Conservation (phyloP, 2,329 filamentous ascomycete genomes). For the Fusarium torreyae region DNA sequence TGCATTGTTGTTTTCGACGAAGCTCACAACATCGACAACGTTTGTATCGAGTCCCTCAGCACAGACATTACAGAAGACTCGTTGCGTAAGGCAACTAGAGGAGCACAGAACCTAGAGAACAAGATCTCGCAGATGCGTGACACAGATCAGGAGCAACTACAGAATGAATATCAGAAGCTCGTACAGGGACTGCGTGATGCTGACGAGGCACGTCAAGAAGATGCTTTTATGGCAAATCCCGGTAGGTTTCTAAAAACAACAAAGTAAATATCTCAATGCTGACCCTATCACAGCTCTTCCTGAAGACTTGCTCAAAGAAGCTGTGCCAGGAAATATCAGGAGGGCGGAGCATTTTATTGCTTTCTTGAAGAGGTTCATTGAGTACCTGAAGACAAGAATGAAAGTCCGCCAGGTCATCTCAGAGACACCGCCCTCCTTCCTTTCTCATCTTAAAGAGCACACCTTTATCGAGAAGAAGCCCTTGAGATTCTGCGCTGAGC, state of each 20-base stretch:
- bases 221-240: conserved; percentile 97
- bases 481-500: conserved; percentile 92
- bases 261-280: neutral
- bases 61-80: conserved; percentile 98
- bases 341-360: conserved; percentile 96
- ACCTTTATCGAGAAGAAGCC: conserved; percentile 99
- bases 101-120: conserved; percentile 89
- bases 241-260: conserved; percentile 53
- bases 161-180: conserved; percentile 95
- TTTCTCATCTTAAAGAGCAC: conserved; percentile 92
- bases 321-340: conserved; percentile 95
- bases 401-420: conserved; percentile 98
- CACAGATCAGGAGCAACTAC: conserved; percentile 94
- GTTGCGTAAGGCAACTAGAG: conserved; percentile 88
- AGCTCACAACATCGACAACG: conserved; percentile 99
- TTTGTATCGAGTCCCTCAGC: conserved; percentile 97
- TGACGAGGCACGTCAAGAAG: conserved; percentile 91
- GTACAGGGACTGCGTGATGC: conserved; percentile 92
- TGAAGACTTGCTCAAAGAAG: conserved; percentile 94
- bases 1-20: conserved; percentile 99
- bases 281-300: conserved; percentile 73
- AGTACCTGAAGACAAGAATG: conserved; percentile 98
- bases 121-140: conserved; percentile 96
- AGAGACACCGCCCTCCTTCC: conserved; percentile 94
- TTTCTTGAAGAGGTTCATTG: conserved; percentile 96